Evolutionary conservation across 257 asterid genomes (phyloP), one percentile per base, ranked within the genome.

Genomic region (Eucommia ulmoides): DNA sequence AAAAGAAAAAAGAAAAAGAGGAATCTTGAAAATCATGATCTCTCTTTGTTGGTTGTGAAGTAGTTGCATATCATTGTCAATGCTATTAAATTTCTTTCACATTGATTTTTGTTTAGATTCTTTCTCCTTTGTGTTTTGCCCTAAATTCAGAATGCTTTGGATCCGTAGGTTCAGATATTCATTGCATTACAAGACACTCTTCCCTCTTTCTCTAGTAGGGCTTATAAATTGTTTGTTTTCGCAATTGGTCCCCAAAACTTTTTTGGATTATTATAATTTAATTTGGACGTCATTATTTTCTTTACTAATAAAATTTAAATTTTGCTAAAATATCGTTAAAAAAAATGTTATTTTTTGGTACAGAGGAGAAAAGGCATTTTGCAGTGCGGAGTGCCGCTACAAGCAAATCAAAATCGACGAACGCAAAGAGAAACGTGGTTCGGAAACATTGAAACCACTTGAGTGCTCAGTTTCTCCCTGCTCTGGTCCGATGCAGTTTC

Each of bases 281-380:
- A n/a, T n/a, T n/a, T n/a, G n/a, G n/a, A n/a, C n/a, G n/a, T n/a
- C n/a, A n/a, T n/a, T n/a, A n/a, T n/a, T n/a, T n/a, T n/a, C n/a
- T n/a, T n/a, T n/a, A n/a, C n/a, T n/a, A n/a, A n/a, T n/a, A n/a
- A n/a, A n/a, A n/a, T n/a, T n/a, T n/a, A n/a, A n/a, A n/a, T n/a
- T n/a, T n/a, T n/a, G n/a, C n/a, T n/a, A n/a, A n/a, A n/a, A n/a
- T n/a, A n/a, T n/a, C n/a, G n/a, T n/a, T n/a, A n/a, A n/a, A n/a
- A n/a, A n/a, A n/a, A n/a, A n/a, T n/a, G n/a, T n/a, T n/a, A n/a
- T 55, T 56, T 45, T 51, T 22, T 56, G 50, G 45, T 62, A 64
- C 79, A 74, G 85, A 59, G 81, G 85, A 50, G 85, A 78, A 38
- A 74, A 69, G 53, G 82, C 85, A n/a, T 78, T 77, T 57, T 77